Conservation (phyloP, 2,329 filamentous ascomycete species). For the Ceratocystis destructans region DNA sequence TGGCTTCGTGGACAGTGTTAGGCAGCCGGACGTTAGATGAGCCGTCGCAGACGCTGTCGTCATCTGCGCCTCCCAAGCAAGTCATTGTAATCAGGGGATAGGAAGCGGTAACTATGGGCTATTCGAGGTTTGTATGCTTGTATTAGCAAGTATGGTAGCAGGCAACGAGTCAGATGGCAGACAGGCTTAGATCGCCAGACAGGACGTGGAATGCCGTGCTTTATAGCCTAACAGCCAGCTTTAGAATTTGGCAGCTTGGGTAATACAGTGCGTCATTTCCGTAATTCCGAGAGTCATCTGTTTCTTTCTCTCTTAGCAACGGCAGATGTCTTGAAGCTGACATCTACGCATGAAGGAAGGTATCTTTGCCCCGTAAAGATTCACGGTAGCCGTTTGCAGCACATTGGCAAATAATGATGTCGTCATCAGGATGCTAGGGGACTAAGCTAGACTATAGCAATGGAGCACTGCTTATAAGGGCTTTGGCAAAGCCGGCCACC, state of each 20-base stretch:
- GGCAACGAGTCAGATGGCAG: background rate
- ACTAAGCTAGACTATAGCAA: no score
- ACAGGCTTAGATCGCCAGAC: background rate
- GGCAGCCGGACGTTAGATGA: background rate
- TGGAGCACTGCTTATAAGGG: no score
- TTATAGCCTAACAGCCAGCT: background rate
- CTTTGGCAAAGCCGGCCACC: no score
- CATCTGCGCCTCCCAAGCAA: conserved; percentile 1
- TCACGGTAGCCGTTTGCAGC: background rate
- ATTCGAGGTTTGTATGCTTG: background rate
- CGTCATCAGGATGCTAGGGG: background rate
- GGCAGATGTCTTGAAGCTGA: background rate
- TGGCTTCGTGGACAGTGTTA: conserved; percentile 49
- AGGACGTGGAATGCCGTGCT: background rate
- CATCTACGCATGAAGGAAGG: background rate
- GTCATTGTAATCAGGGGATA: background rate
- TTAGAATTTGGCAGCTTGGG: background rate
- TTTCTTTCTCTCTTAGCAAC: background rate
- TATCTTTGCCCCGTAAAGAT: background rate
- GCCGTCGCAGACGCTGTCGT: conserved; percentile 3
- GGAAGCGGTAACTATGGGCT: background rate
- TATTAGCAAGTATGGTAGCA: background rate
- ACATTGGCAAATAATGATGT: background rate
- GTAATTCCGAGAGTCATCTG: background rate
- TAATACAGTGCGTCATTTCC: background rate